These are phyloP conservation scores for Haematococcus lacustris DNA, from an alignment of 139 green algal species.

Conservation along the genomic window DNA sequence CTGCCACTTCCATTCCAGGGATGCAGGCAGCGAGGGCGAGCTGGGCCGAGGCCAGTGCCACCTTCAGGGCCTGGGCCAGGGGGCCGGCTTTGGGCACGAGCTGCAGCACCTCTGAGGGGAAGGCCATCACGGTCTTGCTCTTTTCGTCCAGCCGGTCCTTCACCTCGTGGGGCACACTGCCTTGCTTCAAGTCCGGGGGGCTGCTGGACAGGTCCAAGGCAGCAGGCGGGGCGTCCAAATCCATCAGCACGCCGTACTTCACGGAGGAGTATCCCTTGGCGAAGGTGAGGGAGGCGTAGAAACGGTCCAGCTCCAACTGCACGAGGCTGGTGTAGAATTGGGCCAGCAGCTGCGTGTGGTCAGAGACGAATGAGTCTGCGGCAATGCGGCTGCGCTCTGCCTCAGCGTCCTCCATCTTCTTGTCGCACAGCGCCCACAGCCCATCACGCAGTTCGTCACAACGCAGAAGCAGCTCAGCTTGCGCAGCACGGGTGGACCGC, in stretches of 20 bases:
- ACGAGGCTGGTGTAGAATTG: constrained; percentile 28
- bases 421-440: constrained; percentile 68
- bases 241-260: constrained; percentile 9
- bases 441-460: constrained; percentile 64
- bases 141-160: constrained; percentile 40
- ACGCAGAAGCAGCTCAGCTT: constrained; percentile 64
- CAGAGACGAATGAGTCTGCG: constrained; percentile 33
- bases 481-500: too few species aligned
- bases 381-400: constrained; percentile 32
- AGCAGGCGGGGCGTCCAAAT: neutral
- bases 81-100: too few species aligned
- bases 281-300: constrained; percentile 27
- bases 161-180: constrained; percentile 21
- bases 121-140: constrained; percentile 14
- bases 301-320: constrained; percentile 45
- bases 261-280: neutral
- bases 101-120: too few species aligned
- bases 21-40: too few species aligned
- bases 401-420: constrained; percentile 47
- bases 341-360: constrained; percentile 24
- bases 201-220: neutral
- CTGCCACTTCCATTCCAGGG: too few species aligned
- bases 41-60: too few species aligned
- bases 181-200: constrained; percentile 20
- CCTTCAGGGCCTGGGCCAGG: too few species aligned